Evolutionary conservation across 306 rosid genomes (phyloP).

Genomic region (Comarum palustre): DNA sequence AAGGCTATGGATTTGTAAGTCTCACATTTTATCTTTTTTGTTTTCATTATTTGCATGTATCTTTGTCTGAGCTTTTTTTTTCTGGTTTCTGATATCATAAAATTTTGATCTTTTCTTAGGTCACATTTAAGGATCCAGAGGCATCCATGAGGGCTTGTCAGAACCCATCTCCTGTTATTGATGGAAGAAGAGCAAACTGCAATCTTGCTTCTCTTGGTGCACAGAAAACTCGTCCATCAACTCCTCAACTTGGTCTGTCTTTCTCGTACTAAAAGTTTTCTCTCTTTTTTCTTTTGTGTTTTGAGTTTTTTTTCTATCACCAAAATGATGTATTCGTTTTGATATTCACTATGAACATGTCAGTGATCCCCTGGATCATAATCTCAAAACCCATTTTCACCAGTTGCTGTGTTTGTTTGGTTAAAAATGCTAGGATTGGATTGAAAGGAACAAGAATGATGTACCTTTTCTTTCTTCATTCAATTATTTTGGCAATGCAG

Average conservation of each 20-base stretch:
- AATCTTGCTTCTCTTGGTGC: constrained; percentile 96
- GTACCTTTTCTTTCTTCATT: neutral
- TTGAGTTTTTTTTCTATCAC: neutral
- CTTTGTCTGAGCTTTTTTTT: neutral
- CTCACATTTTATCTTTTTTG: neutral
- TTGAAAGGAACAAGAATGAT: neutral
- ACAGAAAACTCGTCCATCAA: constrained; percentile 53
- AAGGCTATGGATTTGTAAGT: constrained; percentile 97
- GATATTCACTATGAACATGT: neutral
- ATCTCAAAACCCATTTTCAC: neutral
- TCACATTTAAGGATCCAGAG: constrained; percentile 91
- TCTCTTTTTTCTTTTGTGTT: constrained; percentile 15
- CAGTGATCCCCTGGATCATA: constrained; percentile 2
- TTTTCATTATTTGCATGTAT: constrained; percentile 10
- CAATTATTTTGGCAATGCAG: constrained; percentile 24
- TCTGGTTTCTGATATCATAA: constrained; percentile 20
- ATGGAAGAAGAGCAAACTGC: constrained; percentile 95
- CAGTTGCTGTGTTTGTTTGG: neutral
- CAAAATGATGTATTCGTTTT: neutral
- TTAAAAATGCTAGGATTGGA: constrained; percentile 2
- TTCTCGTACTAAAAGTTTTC: neutral
- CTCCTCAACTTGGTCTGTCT: constrained; percentile 65
- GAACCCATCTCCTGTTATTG: constrained; percentile 93
- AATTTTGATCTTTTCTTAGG: constrained; percentile 37
- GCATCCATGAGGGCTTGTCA: constrained; percentile 89